Evolutionary conservation across 176 grass and related monocot genomes (phyloP), one percentile per base, ranked within the genome.

Genomic region (Zoysia pacifica): DNA sequence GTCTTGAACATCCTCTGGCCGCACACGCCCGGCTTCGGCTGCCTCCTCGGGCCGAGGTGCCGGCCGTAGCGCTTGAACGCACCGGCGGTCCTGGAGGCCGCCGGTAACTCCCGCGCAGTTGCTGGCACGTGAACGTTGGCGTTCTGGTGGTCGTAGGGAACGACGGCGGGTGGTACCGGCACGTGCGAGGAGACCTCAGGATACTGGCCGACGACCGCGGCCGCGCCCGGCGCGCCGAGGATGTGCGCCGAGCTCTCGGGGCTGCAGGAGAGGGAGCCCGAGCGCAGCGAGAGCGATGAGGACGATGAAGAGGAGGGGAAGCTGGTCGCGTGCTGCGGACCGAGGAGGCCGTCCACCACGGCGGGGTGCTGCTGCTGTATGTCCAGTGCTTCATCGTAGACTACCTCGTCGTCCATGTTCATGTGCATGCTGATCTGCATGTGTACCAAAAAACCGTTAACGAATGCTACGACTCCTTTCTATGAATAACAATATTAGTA

Each of bases 1-100:
- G 41, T 86, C 81, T 98, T 98, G 80, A 92, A 70, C 92, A 98
- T 93, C 65, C 71, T 73, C 77, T 98, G 95, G 1, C 86, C 59
- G 11, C 78, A 67, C 9, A 56, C n/a, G 5, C 80, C 77, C 4
- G 72, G 75, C 74, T 74, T 90, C 0, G 49, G 15, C 39, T 15
- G 18, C 39, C n/a, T 15, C 19, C 72, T 80, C 0, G 89, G 84
- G 0, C 62, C 78, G 7, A 92, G 76, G 35, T 80, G 85, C 9
- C 73, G 79, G 13, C 55, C 74, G 83, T 94, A 97, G 16, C 85
- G 37, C 72, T 80, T 83, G 84, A 97, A 97, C 41, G 89, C 83
- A 5, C 83, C 61, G 28, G 28, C 28, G 55, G 53, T 6, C 53
- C 18, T 55, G 5, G 51, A 12, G 43, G 28, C 19, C 14, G 45